Conservation (phyloP, 306 rosid species). For the Geum urbanum region DNA sequence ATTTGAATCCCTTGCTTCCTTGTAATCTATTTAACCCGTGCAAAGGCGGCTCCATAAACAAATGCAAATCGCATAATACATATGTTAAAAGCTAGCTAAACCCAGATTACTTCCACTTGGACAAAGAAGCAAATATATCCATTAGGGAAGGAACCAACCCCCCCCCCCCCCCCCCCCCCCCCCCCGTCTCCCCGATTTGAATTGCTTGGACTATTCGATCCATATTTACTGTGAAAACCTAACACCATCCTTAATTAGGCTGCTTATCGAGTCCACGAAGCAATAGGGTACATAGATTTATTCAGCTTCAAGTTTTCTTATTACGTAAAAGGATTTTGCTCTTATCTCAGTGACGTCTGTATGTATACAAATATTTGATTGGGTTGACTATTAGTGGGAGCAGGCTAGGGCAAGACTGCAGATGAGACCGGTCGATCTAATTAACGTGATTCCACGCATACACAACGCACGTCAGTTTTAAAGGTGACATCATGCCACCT, state of each 20-base stretch:
- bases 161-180: no score
- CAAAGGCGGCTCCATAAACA: constrained; percentile 23
- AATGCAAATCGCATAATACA: background rate
- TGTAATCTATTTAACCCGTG: constrained; percentile 13
- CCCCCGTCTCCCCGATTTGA: no score
- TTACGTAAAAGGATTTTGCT: constrained; percentile 21
- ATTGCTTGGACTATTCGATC: no score
- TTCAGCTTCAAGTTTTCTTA: background rate
- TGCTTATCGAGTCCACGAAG: constrained; percentile 11
- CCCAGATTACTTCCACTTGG: background rate
- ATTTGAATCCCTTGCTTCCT: constrained; percentile 11
- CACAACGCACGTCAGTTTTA: background rate
- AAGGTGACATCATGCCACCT: background rate
- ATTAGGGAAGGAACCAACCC: no score
- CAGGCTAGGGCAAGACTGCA: constrained; percentile 1
- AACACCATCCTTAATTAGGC: background rate
- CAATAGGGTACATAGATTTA: background rate
- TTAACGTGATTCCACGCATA: background rate
- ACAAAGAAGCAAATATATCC: background rate
- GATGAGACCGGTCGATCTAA: background rate
- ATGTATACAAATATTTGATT: background rate
- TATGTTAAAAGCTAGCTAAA: background rate
- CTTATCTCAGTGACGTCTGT: background rate
- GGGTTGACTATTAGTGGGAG: background rate
- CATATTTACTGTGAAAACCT: no score